Evolutionary conservation across 371 early-diverging fungal species (phyloP).

Genomic region (Rhizopus sp.): DNA sequence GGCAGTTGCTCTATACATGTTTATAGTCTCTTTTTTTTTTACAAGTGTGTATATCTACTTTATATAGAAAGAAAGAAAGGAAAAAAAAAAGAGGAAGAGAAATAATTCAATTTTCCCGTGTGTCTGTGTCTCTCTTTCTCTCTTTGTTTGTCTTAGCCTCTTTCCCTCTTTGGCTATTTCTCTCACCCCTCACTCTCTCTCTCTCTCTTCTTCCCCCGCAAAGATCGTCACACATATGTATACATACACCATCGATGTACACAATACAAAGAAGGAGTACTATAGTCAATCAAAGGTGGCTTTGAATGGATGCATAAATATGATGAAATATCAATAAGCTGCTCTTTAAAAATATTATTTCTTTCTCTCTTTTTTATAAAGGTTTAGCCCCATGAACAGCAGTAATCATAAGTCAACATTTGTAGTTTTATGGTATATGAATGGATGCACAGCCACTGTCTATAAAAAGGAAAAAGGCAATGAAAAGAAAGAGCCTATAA

Average conservation of each 20-base stretch:
- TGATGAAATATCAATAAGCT: conserved; percentile 2
- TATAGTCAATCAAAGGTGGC: conserved; percentile 2
- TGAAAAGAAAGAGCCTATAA: conserved; percentile 19
- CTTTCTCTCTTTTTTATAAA: not conserved
- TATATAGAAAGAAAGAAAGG: not conserved
- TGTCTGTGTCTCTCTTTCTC: no score
- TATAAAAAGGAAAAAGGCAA: conserved; percentile 18
- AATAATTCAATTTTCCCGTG: conserved; percentile 8
- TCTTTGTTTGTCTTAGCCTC: not conserved
- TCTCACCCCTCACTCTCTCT: not conserved
- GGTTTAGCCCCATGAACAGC: not conserved
- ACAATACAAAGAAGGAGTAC: no score
- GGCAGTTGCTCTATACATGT: not conserved
- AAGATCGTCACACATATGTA: not conserved
- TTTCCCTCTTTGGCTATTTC: not conserved
- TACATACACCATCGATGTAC: no score
- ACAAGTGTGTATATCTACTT: not conserved
- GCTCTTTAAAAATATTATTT: not conserved
- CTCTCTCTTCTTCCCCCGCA: not conserved
- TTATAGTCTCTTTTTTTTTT: not conserved
- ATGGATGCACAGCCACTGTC: conserved; percentile 30
- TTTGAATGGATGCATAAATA: not conserved
- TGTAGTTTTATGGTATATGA: conserved; percentile 33
- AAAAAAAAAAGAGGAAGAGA: conserved; percentile 22
- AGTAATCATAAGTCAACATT: conserved; percentile 13